Base-by-base conservation (phyloP, 371 early-diverging fungal species). In the Syncephalastrum racemosum region DNA sequence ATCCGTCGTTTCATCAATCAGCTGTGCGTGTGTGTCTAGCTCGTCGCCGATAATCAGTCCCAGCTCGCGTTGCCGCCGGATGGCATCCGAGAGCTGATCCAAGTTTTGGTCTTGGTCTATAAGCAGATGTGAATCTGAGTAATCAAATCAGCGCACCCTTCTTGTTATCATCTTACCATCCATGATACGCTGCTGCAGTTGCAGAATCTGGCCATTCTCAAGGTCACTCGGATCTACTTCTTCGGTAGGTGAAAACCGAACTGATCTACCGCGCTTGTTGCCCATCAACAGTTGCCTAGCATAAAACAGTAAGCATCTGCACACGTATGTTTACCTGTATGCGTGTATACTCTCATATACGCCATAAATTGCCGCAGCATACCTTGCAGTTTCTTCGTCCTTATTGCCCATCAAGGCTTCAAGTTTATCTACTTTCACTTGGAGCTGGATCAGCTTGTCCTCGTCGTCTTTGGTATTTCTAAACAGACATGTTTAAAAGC, bases 81-180 rank as follows among this genome's bases (percentile, higher is more conserved):
- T 76, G 16, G 86, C 75, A 8, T 71, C 75, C 20, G 80, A 75
- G 19, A 93, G 67, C 27, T 75, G 73, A 68, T 93, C 93, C 50
- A 93, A 64, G 54, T 90, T 87, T 18, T 75, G 61, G 67, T 92
- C 93, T 67, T 93, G 93, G 40, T 90, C 89, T 88, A 25, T n/a
- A 19, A 31, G 12, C 15, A 12, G 6, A 4, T 23, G 20, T 7
- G 31, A 51, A 44, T 16, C 23, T 2, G 46, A 50, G 40, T 36
- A 45, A 16, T 18, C 44, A 44, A 2, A 31, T 15, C 15, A 23
- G 8, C 18, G 40, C 10, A n/a, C 15, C 8, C 18, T 16, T 22
- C 2, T n/a, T 27, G 36, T 31, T 31, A 12, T n/a, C 4, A 19
- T 25, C 57, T 13, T 71, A 89, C 91, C 89, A 40, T 87, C 83